phyloP scores from a whole-genome alignment of 192 early-diverging fungal genomes.

The Helicostylum pulchrum region DNA sequence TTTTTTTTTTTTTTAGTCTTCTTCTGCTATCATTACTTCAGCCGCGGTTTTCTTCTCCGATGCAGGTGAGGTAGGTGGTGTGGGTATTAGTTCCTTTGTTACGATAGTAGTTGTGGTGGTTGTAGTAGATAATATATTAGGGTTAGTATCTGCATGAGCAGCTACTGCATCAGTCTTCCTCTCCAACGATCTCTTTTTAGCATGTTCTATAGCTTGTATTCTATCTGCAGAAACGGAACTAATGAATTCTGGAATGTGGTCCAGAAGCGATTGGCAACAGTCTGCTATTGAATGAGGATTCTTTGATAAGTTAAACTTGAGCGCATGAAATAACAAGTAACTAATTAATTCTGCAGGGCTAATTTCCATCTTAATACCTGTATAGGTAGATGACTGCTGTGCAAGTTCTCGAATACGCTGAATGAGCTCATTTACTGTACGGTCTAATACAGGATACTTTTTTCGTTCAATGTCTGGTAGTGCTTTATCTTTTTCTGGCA shows the following conservation, averaged over 20 bases:
- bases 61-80: conserved; percentile 7
- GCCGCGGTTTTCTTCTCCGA: conserved; percentile 4
- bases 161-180: neutral
- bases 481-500: neutral
- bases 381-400: neutral
- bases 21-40: neutral
- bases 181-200: neutral
- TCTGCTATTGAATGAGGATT: neutral
- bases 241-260: conserved; percentile 12
- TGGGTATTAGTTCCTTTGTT: conserved; percentile 1
- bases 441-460: neutral
- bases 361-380: conserved; percentile 10
- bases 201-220: conserved; percentile 12
- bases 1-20: conserved; percentile 7
- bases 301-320: conserved; percentile 10
- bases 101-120: neutral
- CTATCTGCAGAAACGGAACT: neutral
- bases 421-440: conserved; percentile 4
- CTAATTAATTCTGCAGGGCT: conserved; percentile 16
- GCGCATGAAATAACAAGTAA: conserved; percentile 12
- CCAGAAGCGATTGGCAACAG: conserved; percentile 1
- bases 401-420: conserved; percentile 4
- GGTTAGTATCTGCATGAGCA: no score
- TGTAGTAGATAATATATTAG: no score
- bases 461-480: conserved; percentile 2